Percentiles rank a stretch among this genome's conserved stretches.
Conservation (phyloP, 2,329 filamentous ascomycete species). For the Colletotrichum gloeosporioides region DNA sequence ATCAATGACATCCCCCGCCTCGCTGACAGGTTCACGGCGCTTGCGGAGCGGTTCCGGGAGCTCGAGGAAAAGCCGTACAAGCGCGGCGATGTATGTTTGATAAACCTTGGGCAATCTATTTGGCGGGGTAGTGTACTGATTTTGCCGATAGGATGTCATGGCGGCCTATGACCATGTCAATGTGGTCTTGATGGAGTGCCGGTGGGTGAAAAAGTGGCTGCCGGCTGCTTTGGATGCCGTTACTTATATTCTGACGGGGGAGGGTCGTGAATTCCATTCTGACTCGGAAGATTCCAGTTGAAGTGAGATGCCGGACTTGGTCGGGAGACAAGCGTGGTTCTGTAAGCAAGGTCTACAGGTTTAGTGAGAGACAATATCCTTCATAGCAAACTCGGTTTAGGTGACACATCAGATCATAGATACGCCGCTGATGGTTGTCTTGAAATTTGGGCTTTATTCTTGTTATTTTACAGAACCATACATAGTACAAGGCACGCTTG, state of each 20-base stretch:
- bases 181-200: background rate
- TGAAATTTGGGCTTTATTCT: background rate
- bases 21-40: background rate
- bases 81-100: background rate
- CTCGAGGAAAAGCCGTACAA: background rate
- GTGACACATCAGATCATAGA: background rate
- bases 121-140: background rate
- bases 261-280: background rate
- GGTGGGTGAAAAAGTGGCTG: background rate
- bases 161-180: background rate
- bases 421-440: background rate
- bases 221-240: background rate
- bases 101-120: background rate
- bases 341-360: background rate
- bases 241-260: background rate
- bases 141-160: background rate
- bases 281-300: background rate
- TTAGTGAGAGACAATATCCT: background rate
- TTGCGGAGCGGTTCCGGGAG: background rate
- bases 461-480: constrained; percentile 20
- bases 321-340: background rate
- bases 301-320: background rate
- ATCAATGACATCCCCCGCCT: background rate
- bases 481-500: constrained; percentile 7
- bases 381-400: background rate